phyloP scores from a whole-genome alignment of 768 basidiomycete genomes.

The Lyophyllum atratum region DNA sequence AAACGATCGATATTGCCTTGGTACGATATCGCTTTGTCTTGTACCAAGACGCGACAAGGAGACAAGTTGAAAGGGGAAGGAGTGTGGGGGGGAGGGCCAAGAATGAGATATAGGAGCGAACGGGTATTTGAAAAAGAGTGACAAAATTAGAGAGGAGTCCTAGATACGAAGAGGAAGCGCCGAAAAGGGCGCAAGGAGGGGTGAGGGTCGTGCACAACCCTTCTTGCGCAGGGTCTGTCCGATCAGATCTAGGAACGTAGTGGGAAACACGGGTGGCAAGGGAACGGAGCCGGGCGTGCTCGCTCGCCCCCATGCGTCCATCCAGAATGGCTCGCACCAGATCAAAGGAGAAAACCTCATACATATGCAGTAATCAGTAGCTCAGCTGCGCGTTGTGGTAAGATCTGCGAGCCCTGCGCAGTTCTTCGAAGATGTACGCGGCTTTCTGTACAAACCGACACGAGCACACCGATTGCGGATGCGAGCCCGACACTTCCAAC shows the following conservation, averaged over 20 bases:
- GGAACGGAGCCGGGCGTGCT: slow-evolving; percentile 15
- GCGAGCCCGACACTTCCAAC: neutral
- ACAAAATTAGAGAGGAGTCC: slow-evolving; percentile 16
- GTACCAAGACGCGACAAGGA: neutral
- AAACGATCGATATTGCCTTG: neutral
- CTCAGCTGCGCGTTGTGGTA: neutral
- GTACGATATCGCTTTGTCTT: neutral
- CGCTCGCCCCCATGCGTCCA: neutral
- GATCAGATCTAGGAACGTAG: slow-evolving; percentile 40
- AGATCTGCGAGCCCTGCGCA: neutral
- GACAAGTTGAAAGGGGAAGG: neutral
- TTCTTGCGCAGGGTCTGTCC: slow-evolving; percentile 5
- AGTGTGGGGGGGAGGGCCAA: neutral
- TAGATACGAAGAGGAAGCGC: slow-evolving; percentile 10
- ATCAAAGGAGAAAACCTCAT: neutral
- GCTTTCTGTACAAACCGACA: neutral
- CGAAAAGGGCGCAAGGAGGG: slow-evolving; percentile 19
- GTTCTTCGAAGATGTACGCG: neutral
- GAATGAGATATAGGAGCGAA: slow-evolving; percentile 15
- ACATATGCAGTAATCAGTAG: neutral
- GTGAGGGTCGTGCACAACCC: no score
- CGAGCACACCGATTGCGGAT: neutral
- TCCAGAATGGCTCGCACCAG: neutral
- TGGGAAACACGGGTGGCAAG: slow-evolving; percentile 21
- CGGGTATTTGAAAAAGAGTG: slow-evolving; percentile 17